Conservation (phyloP, 441 rosid genomes). For the Heliophila coronopifolia region DNA sequence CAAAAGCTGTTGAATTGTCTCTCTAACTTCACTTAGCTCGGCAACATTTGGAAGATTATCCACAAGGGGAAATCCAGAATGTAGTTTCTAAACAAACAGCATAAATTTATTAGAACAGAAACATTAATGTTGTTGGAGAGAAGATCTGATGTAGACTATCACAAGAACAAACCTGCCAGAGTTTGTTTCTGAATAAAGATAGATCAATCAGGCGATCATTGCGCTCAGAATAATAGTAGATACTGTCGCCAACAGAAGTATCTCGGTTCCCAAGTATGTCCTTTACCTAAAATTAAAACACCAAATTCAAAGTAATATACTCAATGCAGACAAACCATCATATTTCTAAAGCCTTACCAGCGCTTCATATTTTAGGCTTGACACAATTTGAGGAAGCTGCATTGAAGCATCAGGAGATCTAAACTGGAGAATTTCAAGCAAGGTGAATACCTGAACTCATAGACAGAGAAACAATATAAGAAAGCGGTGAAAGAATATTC, state of each 20-base stretch:
- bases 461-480: slow-evolving; percentile 15
- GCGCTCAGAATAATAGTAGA: slow-evolving; percentile 86
- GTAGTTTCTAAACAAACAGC: slow-evolving; percentile 52
- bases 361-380: slow-evolving; percentile 57
- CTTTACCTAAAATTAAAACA: slow-evolving; percentile 49
- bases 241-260: slow-evolving; percentile 69
- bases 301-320: slow-evolving; percentile 14
- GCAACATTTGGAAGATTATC: slow-evolving; percentile 54
- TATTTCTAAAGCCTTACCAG: slow-evolving; percentile 47
- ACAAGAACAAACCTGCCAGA: slow-evolving; percentile 70
- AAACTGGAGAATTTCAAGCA: slow-evolving; percentile 86
- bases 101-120: slow-evolving; percentile 15
- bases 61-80: slow-evolving; percentile 55
- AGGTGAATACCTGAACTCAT: slow-evolving; percentile 61
- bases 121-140: slow-evolving; percentile 8
- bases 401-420: slow-evolving; percentile 73
- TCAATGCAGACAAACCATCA: background rate
- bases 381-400: slow-evolving; percentile 63
- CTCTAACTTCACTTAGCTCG: slow-evolving; percentile 76
- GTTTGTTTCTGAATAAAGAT: slow-evolving; percentile 65
- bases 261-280: slow-evolving; percentile 68
- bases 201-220: slow-evolving; percentile 93
- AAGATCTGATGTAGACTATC: slow-evolving; percentile 5
- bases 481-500: background rate
- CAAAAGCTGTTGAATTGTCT: slow-evolving; percentile 70